phyloP scores from a whole-genome alignment of 768 basidiomycete genomes.

The Pilatotrama ljubarskyi region DNA sequence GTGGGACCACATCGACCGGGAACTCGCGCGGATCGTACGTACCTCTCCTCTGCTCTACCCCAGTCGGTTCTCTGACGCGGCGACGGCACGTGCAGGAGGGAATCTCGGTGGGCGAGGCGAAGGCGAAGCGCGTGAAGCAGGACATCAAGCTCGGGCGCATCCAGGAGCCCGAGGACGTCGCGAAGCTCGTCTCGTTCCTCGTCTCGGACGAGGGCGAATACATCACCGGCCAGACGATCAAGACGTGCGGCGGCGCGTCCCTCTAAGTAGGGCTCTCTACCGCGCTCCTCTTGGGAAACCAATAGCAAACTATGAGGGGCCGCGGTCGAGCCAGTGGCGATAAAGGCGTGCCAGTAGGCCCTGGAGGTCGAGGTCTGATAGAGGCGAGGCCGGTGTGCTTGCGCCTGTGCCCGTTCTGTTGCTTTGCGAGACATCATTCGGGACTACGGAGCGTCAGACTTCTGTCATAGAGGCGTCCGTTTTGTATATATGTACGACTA shows the following conservation, averaged over 20 bases:
- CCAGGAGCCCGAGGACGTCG: conserved; percentile 37
- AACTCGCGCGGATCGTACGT: conserved; percentile 31
- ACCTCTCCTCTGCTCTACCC: neutral
- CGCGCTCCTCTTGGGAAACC: neutral
- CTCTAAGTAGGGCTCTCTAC: conserved; percentile 9
- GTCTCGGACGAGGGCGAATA: conserved; percentile 35
- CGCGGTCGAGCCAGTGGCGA: neutral
- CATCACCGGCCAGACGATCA: conserved; percentile 36
- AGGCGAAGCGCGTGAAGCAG: conserved; percentile 30
- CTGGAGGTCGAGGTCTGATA: neutral
- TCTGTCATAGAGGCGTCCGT: neutral
- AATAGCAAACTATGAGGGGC: neutral
- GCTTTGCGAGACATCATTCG: neutral
- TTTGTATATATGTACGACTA: conserved; percentile 9
- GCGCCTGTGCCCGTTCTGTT: neutral
- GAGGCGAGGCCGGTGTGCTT: conserved; percentile 18
- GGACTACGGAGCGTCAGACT: neutral
- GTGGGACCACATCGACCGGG: conserved; percentile 36
- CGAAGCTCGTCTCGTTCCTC: conserved; percentile 35
- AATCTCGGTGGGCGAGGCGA: conserved; percentile 31
- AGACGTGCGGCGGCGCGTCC: conserved; percentile 35
- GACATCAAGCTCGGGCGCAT: conserved; percentile 33
- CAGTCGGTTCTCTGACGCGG: neutral
- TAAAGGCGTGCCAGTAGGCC: neutral
- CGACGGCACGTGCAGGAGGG: conserved; percentile 22